Percentiles rank a stretch among this genome's conserved stretches.
Evolutionary conservation across 495 filamentous ascomycete genomes (phyloP).

Genomic region (Stereocaulon alpinum): DNA sequence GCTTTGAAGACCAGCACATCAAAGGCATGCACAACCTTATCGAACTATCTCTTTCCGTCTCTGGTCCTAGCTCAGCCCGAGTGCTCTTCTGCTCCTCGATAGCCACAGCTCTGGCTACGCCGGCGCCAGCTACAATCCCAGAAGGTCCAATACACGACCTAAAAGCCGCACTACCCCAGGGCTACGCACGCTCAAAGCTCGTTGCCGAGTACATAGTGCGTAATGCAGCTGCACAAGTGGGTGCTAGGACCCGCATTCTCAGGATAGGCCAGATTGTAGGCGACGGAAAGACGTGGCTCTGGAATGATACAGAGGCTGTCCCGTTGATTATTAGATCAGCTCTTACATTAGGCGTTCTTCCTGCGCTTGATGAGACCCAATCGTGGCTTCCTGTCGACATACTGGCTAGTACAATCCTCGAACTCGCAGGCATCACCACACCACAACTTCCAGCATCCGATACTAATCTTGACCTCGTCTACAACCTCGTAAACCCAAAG

Average conservation of each 20-base stretch:
- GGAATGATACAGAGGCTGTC: constrained; percentile 50
- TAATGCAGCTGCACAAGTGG: constrained; percentile 28
- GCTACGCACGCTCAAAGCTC: constrained; percentile 50
- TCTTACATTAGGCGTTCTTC: constrained; percentile 38
- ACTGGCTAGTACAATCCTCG: constrained; percentile 37
- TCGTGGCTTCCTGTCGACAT: constrained; percentile 50
- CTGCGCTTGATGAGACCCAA: constrained; percentile 35
- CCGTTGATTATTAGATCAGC: constrained; percentile 47
- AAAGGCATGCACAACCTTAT: constrained; percentile 42
- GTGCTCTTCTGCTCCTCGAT: constrained; percentile 47
- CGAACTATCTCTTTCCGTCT: constrained; percentile 40
- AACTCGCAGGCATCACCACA: constrained; percentile 33
- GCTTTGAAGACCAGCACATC: constrained; percentile 30
- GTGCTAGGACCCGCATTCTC: constrained; percentile 37
- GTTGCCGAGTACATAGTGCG: constrained; percentile 43
- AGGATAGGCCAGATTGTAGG: constrained; percentile 51
- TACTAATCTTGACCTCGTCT: constrained; percentile 29
- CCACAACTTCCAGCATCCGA: neutral
- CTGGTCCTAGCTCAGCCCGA: constrained; percentile 31
- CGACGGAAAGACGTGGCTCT: constrained; percentile 40
- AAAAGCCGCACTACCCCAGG: constrained; percentile 34
- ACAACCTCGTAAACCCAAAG: constrained; percentile 43
- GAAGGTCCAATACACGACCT: constrained; percentile 36
- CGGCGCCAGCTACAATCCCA: constrained; percentile 25
- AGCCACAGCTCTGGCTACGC: constrained; percentile 22